Percentiles rank a stretch among this genome's conserved stretches.
Evolutionary conservation across 208 protist species (phyloP).

Genomic region (Acanthamoeba castellanii): DNA sequence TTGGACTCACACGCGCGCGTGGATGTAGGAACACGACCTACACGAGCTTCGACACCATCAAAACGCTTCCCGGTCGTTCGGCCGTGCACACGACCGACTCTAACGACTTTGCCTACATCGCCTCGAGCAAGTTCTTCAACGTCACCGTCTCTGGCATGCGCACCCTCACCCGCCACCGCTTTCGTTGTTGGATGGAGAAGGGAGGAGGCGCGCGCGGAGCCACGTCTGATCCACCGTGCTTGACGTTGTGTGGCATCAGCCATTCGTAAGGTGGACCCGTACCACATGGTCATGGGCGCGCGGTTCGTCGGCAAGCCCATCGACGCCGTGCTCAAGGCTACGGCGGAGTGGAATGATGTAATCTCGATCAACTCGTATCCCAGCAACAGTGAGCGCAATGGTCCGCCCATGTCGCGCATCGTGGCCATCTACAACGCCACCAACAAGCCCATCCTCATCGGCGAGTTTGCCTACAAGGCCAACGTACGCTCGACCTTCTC

Average conservation of each 20-base stretch:
- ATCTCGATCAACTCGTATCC: constrained; percentile 15
- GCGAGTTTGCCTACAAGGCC: constrained; percentile 43
- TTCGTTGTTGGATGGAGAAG: not conserved
- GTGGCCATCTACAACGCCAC: not conserved
- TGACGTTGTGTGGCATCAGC: not conserved
- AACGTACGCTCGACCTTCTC: not conserved
- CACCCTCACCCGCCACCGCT: not conserved
- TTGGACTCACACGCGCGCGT: not conserved
- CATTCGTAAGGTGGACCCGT: not conserved
- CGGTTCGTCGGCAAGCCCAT: not conserved
- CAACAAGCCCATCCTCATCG: not conserved
- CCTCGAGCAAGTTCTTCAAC: not conserved
- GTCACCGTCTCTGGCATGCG: not conserved
- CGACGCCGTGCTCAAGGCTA: not conserved
- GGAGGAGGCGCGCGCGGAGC: not conserved
- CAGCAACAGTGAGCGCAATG: not conserved
- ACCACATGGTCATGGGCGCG: not conserved
- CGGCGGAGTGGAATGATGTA: not conserved
- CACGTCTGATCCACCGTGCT: not conserved
- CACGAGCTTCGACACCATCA: constrained; percentile 9
- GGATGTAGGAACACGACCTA: not conserved
- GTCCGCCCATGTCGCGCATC: not conserved
- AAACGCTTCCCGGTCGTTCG: not conserved
- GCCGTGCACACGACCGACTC: constrained; percentile 8
- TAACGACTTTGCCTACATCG: not conserved